phyloP scores from a whole-genome alignment of 2,329 filamentous ascomycete genomes.

The Helotiales sp. region DNA sequence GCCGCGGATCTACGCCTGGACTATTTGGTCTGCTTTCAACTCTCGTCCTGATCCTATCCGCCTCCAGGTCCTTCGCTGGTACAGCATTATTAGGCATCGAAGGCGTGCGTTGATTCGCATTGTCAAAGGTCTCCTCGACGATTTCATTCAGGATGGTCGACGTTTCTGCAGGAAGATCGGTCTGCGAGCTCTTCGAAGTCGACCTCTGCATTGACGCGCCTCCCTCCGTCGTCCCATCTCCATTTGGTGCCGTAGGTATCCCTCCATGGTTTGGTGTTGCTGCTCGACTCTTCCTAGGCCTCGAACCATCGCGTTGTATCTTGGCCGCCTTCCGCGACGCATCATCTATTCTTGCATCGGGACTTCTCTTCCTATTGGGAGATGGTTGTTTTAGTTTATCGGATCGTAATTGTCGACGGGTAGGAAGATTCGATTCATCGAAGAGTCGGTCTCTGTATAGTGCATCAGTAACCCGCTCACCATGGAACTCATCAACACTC shows the following conservation, averaged over 20 bases:
- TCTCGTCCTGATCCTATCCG: conserved; percentile 25
- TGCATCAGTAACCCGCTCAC: conserved; percentile 30
- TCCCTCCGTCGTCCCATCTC: conserved; percentile 7
- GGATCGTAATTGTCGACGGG: conserved; percentile 46
- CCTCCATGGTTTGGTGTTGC: conserved; percentile 26
- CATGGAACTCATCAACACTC: conserved; percentile 17
- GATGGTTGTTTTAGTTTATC: conserved; percentile 44
- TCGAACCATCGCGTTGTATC: conserved; percentile 27
- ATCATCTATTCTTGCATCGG: conserved; percentile 21
- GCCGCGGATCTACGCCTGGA: conserved; percentile 34
- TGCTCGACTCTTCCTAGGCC: conserved; percentile 28
- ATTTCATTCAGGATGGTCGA: conserved; percentile 25
- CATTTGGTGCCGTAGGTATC: conserved; percentile 11
- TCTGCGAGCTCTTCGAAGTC: conserved; percentile 35
- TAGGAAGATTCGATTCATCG: conserved; percentile 54
- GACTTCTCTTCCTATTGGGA: conserved; percentile 27
- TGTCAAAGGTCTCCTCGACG: conserved; percentile 25
- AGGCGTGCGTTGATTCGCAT: conserved; percentile 19
- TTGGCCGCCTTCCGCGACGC: conserved; percentile 25
- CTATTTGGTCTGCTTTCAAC: conserved; percentile 33
- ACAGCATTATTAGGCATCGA: conserved; percentile 12
- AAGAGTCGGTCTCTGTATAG: conserved; percentile 46
- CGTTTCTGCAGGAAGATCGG: conserved; percentile 27
- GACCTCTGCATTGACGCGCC: conserved; percentile 25
- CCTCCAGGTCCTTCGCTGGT: conserved; percentile 25